Evolutionary conservation across 1,284 basidiomycete genomes (phyloP), one percentile per base, ranked within the genome.

Genomic region (Malassezia pachydermatis): DNA sequence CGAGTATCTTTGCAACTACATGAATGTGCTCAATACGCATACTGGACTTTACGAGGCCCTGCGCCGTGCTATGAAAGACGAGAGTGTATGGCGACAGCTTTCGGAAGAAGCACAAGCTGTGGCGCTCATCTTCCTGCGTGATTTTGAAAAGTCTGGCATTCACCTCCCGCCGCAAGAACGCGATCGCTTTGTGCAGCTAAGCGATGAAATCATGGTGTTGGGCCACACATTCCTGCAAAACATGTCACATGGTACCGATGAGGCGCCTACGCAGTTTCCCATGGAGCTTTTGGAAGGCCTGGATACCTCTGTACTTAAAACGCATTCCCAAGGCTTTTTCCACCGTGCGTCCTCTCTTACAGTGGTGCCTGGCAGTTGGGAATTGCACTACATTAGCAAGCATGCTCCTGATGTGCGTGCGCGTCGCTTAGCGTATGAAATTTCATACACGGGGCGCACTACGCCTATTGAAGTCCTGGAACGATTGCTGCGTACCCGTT

Each of bases 101-200:
- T 48, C 72, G 45, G 34, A 48, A 5, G 67, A 71, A 25, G 73
- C 72, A 33, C 67, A 52, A 65, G 77, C 62, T 36, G 88, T 94
- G 2, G 89, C 92, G 16, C 76, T 86, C 19, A 89, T 92, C 55
- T 96, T 96, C 73, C 83, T 88, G 78, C 80, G 84, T 41, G 94
- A 98, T 76, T 98, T 98, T 74, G 88, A 95, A 70, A 92, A 90
- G 72, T 94, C 88, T 6, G 92, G 88, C 1, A 94, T 98, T 59
- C 80, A 92, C 69, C 78, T 96, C 4, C 84, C 88, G 7, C 80
- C 83, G 0, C 76, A 77, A 2, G 78, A 86, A 59, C 80, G 92
- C 22, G 77, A 81, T 33, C 80, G 80, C 42, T 95, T 96, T 59
- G 89, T 98, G 11, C 78, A 83, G 3, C 77, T 96, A 10, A 90